Percentiles rank a stretch among this genome's conserved stretches.
Evolutionary conservation across 164 flowering plant species (phyloP).

Genomic region (grape (Vitis vinifera)): ASM3070453v1 NC_081819.1:12913001-12913500

Average conservation of each 20-base stretch:
- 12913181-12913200: neutral
- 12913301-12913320: slow-evolving; percentile 4
- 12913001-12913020: no score
- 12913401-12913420: no score
- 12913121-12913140: neutral
- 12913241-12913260: neutral
- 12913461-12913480: no score
- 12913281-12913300: neutral
- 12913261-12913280: neutral
- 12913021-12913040: neutral
- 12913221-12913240: neutral
- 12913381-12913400: no score
- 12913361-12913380: no score
- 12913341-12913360: neutral
- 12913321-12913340: neutral
- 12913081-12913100: neutral
- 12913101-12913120: neutral
- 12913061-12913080: neutral
- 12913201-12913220: neutral
- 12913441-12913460: no score
- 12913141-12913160: neutral
- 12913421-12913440: no score
- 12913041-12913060: no score
- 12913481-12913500: no score
- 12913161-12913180: neutral